Percentiles rank a stretch among this genome's conserved stretches.
phyloP scores from a whole-genome alignment of 495 filamentous ascomycete genomes.

The Cladorrhinum samala region DNA sequence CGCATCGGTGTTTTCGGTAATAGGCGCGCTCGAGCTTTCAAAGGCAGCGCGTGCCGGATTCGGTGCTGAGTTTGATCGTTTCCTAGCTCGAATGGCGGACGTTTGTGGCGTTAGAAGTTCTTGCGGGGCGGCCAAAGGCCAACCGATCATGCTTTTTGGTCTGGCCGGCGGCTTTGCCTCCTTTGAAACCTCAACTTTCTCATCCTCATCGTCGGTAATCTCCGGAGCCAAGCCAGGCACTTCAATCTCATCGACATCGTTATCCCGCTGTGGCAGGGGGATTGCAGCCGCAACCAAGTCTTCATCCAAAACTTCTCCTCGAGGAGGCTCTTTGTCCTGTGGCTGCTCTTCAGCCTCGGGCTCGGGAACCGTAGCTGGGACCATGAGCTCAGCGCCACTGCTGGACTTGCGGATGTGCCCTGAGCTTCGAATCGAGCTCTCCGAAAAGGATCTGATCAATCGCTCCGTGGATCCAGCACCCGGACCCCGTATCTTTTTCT shows the following conservation, averaged over 20 bases:
- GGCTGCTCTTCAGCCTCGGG: conserved; percentile 1
- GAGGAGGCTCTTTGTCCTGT: not conserved
- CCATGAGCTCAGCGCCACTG: conserved; percentile 21
- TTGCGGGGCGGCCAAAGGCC: conserved; percentile 13
- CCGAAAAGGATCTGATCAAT: conserved; percentile 34
- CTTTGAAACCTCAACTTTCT: conserved; percentile 37
- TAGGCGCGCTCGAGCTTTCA: conserved; percentile 9
- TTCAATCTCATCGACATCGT: conserved; percentile 71
- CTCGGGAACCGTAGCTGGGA: conserved; percentile 24
- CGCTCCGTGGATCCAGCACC: conserved; percentile 24
- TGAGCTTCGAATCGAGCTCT: conserved; percentile 29
- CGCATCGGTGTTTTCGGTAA: not conserved
- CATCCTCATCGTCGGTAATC: conserved; percentile 53
- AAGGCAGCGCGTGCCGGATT: conserved; percentile 26
- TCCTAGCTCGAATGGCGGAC: conserved; percentile 31
- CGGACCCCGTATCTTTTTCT: conserved; percentile 65
- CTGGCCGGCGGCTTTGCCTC: conserved; percentile 24
- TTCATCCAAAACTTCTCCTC: conserved; percentile 13
- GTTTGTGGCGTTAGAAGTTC: conserved; percentile 23
- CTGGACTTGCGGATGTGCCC: conserved; percentile 35
- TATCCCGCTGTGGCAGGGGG: conserved; percentile 58
- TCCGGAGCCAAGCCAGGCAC: conserved; percentile 56
- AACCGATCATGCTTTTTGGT: conserved; percentile 58
- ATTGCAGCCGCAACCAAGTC: conserved; percentile 45
- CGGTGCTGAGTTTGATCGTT: conserved; percentile 52